Evolutionary conservation across 345 rosid genomes (phyloP), one percentile per base, ranked within the genome.

Genomic region (Punica granatum): DNA sequence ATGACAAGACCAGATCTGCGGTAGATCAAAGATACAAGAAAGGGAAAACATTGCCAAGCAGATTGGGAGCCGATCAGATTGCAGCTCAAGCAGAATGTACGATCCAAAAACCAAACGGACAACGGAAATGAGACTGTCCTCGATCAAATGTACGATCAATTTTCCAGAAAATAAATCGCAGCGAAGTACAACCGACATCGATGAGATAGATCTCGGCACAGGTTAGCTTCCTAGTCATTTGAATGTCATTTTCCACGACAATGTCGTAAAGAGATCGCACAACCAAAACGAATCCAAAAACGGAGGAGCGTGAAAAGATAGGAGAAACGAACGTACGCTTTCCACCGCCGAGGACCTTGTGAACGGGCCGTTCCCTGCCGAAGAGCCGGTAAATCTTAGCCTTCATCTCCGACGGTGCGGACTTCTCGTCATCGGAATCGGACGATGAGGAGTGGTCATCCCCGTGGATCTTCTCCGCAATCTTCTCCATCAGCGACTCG

Each of bases 361-460:
- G 86, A 2, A 79, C 84, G 26, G 86, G 86, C 77, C 72, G 72
- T 65, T 83, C 82, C 21, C 86, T 70, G 30, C 86, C 86, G 19
- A 80, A 83, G 41, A 80, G 73, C 35, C 78, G 84, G 53, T 64
- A 70, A 53, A 77, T 53, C 69, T 80, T 83, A 14, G 68, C 51
- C 68, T 74, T 73, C 25, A 48, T 6, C 65, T 54, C 54, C 42
- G 72, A 54, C 37, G 68, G 43, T 6, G 46, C 19, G 34, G 62
- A 46, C 67, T 61, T 67, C 41, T 69, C 77, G 30, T 64, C 68
- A 31, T 69, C 77, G 25, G 73, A 69, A 39, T 58, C 76, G 49
- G 69, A 69, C 15, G 72, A 69, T 42, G 76, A 68, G 4, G 70
- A 67, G 23, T 33, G 36, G 60, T 46, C 58, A 42, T 43, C 68